Percentiles rank a stretch among this genome's conserved stretches.
phyloP scores from a whole-genome alignment of 1,284 basidiomycete genomes.

The Cystobasidium sp. region DNA sequence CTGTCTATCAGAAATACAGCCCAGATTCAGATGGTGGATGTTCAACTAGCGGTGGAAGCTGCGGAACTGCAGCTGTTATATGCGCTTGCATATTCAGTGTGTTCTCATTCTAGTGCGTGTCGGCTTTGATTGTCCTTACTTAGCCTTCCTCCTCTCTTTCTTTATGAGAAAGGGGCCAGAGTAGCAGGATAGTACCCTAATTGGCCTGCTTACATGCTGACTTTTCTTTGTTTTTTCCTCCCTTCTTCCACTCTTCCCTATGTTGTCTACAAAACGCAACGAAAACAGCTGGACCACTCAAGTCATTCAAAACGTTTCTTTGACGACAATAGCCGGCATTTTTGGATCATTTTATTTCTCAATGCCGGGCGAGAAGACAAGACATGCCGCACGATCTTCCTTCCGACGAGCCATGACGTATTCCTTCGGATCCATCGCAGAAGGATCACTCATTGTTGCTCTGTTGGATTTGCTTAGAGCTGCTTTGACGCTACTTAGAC shows the following conservation, averaged over 20 bases:
- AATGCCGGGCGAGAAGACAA: constrained; percentile 14
- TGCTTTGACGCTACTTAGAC: constrained; percentile 67
- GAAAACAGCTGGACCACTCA: constrained; percentile 70
- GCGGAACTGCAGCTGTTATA: constrained; percentile 30
- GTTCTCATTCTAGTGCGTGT: constrained; percentile 43
- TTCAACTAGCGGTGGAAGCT: constrained; percentile 36
- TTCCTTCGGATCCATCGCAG: constrained; percentile 85
- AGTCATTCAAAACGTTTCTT: constrained; percentile 76
- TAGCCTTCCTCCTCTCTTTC: neutral
- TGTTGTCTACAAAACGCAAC: no score
- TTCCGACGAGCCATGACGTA: constrained; percentile 81
- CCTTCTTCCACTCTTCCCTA: no score
- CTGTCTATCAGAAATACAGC: constrained; percentile 14
- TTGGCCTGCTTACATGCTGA: neutral
- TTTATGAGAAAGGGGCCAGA: neutral
- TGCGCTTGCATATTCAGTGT: constrained; percentile 68
- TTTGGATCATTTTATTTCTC: constrained; percentile 47
- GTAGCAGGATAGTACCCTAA: neutral
- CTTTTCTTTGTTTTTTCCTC: neutral
- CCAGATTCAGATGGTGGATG: constrained; percentile 56
- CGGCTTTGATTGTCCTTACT: neutral
- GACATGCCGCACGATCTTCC: constrained; percentile 55
- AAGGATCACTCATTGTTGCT: constrained; percentile 86
- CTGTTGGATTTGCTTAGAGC: constrained; percentile 76
- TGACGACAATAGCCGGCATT: constrained; percentile 74